Percentiles rank a stretch among this genome's conserved stretches.
Conservation (phyloP, 2,329 filamentous ascomycete genomes). For the Colletotrichum zoysiae region DNA sequence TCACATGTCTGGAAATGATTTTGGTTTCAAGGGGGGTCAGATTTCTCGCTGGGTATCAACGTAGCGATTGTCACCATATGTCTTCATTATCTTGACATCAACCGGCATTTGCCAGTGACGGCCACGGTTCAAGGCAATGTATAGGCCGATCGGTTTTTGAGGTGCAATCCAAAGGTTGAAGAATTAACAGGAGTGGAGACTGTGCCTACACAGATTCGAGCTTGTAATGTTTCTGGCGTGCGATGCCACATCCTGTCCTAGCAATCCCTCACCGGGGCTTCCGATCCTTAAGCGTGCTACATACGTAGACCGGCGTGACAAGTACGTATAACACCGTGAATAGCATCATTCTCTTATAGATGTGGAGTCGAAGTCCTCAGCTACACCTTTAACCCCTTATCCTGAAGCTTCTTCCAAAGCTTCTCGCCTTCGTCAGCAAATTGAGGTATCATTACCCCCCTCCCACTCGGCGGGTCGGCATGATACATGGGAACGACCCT, state of each 20-base stretch:
- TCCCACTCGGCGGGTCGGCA: slow-evolving; percentile 45
- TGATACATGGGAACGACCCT: slow-evolving; percentile 49
- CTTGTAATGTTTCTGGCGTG: background rate
- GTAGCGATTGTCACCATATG: background rate
- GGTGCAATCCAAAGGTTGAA: background rate
- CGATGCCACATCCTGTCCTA: background rate
- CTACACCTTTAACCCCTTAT: slow-evolving; percentile 45
- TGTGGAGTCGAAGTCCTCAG: background rate
- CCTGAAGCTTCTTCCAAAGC: slow-evolving; percentile 45
- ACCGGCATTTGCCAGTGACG: background rate
- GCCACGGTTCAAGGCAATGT: background rate
- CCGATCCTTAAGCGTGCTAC: too few species aligned
- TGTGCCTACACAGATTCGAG: background rate
- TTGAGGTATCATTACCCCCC: slow-evolving; percentile 44
- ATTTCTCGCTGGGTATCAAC: background rate
- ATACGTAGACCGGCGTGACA: too few species aligned
- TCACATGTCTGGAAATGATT: background rate
- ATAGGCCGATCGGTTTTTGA: background rate
- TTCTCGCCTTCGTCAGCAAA: slow-evolving; percentile 44
- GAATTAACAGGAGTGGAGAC: background rate
- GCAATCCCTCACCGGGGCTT: background rate
- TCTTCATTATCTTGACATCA: background rate
- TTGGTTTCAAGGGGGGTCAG: background rate
- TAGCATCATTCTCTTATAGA: background rate
- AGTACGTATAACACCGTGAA: too few species aligned